phyloP scores from a whole-genome alignment of 2,329 filamentous ascomycete species.

The Lasiodiplodia citricola region DNA sequence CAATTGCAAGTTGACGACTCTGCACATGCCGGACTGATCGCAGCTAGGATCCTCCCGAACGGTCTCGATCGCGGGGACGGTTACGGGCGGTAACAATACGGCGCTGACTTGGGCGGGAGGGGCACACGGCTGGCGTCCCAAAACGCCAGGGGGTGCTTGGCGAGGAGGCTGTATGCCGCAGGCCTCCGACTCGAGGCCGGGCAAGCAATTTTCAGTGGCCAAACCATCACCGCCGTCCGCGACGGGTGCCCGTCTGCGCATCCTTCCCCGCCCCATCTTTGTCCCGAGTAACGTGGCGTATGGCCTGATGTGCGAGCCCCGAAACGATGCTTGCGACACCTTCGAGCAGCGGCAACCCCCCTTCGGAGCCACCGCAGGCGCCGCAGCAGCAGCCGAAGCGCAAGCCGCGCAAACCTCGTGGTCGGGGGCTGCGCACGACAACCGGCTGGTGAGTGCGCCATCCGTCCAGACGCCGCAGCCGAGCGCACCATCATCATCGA shows the following conservation, averaged over 20 bases:
- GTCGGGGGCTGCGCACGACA: conserved; percentile 51
- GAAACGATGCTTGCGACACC: conserved; percentile 27
- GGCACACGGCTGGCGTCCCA: background rate
- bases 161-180: background rate
- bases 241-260: conserved; percentile 21
- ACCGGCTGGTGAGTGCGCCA: conserved; percentile 48
- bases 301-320: conserved; percentile 25
- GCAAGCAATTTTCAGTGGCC: conserved; percentile 19
- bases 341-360: conserved; percentile 22
- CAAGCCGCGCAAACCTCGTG: conserved; percentile 49
- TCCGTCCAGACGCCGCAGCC: conserved; percentile 25
- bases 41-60: background rate
- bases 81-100: background rate
- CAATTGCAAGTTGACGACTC: background rate
- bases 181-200: conserved; percentile 12
- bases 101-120: background rate
- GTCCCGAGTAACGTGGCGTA: conserved; percentile 20
- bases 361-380: background rate
- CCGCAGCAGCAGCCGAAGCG: conserved; percentile 30
- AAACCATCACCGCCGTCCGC: conserved; percentile 18
- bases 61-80: background rate
- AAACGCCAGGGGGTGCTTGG: conserved; percentile 9
- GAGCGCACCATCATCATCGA: background rate
- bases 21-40: background rate
- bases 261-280: conserved; percentile 24